phyloP scores from a whole-genome alignment of 805 yeast species.

The Saccharomycopsis sp. region DNA sequence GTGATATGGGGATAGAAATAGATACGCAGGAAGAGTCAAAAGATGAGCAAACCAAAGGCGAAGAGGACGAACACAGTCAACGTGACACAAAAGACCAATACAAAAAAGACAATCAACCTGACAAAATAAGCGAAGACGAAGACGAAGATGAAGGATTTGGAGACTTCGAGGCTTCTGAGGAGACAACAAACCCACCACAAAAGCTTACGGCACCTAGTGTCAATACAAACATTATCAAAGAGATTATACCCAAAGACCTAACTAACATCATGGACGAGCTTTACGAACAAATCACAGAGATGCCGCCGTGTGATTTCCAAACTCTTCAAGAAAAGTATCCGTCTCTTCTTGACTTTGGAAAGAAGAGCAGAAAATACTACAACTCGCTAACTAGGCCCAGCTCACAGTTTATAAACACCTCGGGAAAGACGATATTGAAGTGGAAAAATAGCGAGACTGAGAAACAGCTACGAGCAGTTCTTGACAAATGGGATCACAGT shows the following conservation, averaged over 20 bases:
- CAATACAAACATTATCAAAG: not conserved
- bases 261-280: not conserved
- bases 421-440: conserved; percentile 1
- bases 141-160: conserved; percentile 15
- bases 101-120: not conserved
- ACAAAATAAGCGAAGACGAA: not conserved
- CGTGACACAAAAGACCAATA: not conserved
- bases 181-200: not conserved
- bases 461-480: conserved; percentile 3
- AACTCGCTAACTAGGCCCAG: conserved; percentile 15
- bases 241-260: not conserved
- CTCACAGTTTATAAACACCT: not conserved
- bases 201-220: too few relatives aligned
- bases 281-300: not conserved
- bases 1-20: too few relatives aligned
- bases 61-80: not conserved
- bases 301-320: not conserved
- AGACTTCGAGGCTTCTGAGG: conserved; percentile 13
- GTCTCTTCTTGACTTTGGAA: conserved; percentile 13
- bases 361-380: conserved; percentile 11
- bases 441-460: conserved; percentile 18
- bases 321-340: not conserved
- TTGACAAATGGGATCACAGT: conserved; percentile 11
- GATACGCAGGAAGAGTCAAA: too few relatives aligned
- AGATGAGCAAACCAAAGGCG: too few relatives aligned